Percentiles rank a stretch among this genome's conserved stretches.
Conservation (phyloP, 23 red algal species). For the Gracilaria domingensis region DNA sequence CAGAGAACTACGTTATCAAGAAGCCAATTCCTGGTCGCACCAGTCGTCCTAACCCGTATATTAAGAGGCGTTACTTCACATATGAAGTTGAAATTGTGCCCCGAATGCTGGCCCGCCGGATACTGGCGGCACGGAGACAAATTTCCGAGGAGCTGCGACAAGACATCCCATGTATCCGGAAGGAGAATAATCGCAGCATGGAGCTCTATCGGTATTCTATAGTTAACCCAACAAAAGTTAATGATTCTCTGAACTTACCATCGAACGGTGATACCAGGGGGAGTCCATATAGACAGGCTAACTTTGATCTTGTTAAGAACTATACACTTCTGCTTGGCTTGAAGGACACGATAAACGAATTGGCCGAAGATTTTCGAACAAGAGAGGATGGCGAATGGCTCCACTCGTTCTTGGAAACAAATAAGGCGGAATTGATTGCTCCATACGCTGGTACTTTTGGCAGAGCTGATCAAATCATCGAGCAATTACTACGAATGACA, state of each 20-base stretch:
- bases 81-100: slow-evolving; percentile 63
- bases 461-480: slow-evolving; percentile 49
- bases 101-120: slow-evolving; percentile 48
- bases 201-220: slow-evolving; percentile 41
- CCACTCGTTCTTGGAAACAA: background rate
- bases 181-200: slow-evolving; percentile 43
- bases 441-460: slow-evolving; percentile 42
- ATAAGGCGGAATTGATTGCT: slow-evolving; percentile 25
- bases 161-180: slow-evolving; percentile 40
- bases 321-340: slow-evolving; percentile 58
- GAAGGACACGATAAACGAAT: slow-evolving; percentile 11
- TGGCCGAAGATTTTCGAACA: background rate
- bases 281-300: slow-evolving; percentile 51
- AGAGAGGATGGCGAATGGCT: slow-evolving; percentile 52
- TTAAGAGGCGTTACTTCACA: slow-evolving; percentile 50
- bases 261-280: slow-evolving; percentile 38
- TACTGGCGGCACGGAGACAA: slow-evolving; percentile 54
- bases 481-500: slow-evolving; percentile 44
- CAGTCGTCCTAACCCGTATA: slow-evolving; percentile 55
- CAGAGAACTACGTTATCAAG: slow-evolving; percentile 12
- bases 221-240: slow-evolving; percentile 11
- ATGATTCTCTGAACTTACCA: slow-evolving; percentile 30
- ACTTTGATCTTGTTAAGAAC: slow-evolving; percentile 70
- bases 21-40: slow-evolving; percentile 66
- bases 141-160: slow-evolving; percentile 50